Conservation (phyloP, 495 filamentous ascomycete genomes). For the Aspergillus baeticus region DNA sequence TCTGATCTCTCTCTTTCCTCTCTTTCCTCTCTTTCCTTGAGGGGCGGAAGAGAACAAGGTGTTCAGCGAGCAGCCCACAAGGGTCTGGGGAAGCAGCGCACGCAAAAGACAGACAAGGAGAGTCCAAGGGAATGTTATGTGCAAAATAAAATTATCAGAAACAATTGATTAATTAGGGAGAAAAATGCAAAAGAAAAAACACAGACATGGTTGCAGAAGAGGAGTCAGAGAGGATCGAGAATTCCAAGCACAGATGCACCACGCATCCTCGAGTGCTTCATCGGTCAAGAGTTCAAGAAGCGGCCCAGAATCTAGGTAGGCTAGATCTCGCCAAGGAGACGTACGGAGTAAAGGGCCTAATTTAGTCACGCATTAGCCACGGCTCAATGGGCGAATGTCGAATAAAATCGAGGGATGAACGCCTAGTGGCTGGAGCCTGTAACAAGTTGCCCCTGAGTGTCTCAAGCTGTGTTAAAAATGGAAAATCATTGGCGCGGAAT, state of each 20-base stretch:
- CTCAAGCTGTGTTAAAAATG: constrained; percentile 12
- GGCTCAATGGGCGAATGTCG: neutral
- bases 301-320: constrained; percentile 1
- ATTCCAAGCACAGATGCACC: neutral
- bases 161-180: constrained; percentile 3
- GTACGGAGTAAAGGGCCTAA: constrained; percentile 4
- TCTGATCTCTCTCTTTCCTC: neutral
- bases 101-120: neutral
- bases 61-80: neutral
- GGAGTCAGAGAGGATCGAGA: constrained; percentile 1
- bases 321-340: neutral
- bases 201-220: neutral
- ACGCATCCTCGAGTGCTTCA: neutral
- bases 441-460: constrained; percentile 21
- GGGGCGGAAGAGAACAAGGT: neutral
- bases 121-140: constrained; percentile 1
- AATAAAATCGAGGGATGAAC: neutral
- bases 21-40: neutral
- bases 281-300: neutral
- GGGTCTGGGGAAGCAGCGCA: neutral
- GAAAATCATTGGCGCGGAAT: constrained; percentile 4
- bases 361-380: constrained; percentile 3
- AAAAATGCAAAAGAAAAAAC: neutral
- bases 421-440: constrained; percentile 12
- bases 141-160: neutral